Conservation (phyloP, 2,329 filamentous ascomycete species). For the Arthrobotrys entomopaga region DNA sequence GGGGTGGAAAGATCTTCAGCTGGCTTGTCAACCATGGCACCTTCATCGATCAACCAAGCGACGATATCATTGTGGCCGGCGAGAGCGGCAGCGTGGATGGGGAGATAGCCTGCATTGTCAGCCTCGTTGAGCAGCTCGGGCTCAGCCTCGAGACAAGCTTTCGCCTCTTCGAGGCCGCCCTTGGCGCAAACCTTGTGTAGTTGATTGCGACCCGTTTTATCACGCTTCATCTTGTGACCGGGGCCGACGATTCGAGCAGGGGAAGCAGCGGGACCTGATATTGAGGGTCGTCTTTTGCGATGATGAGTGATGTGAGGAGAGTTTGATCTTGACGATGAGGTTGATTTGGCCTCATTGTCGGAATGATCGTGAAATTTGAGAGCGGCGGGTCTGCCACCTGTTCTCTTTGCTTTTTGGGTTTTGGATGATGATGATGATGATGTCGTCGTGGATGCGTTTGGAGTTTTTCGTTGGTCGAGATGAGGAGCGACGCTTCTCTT, state of each 20-base stretch:
- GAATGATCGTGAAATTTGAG: constrained; percentile 38
- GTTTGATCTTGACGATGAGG: constrained; percentile 49
- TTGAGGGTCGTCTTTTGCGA: constrained; percentile 36
- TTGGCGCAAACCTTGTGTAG: constrained; percentile 89
- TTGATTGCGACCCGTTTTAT: constrained; percentile 89
- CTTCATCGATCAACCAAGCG: constrained; percentile 82
- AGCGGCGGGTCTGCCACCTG: constrained; percentile 30
- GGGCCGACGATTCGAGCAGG: constrained; percentile 49
- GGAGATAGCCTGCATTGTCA: constrained; percentile 96
- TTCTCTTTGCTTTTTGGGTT: constrained; percentile 39
- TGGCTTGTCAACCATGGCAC: constrained; percentile 83
- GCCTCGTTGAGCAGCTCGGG: constrained; percentile 88
- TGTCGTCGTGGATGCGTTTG: constrained; percentile 3
- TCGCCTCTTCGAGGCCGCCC: constrained; percentile 82
- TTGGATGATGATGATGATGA: not conserved
- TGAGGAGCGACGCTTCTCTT: constrained; percentile 39
- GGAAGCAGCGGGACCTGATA: constrained; percentile 45
- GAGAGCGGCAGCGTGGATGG: constrained; percentile 89
- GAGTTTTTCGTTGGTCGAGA: constrained; percentile 18
- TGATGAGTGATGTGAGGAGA: constrained; percentile 26
- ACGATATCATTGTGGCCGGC: constrained; percentile 89
- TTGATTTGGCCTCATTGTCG: constrained; percentile 44
- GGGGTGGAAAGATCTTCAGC: constrained; percentile 88
- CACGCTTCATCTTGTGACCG: constrained; percentile 82
- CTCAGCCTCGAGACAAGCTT: constrained; percentile 77